phyloP scores from a whole-genome alignment of 1,139 yeast species.

The Pichia sp. region DNA sequence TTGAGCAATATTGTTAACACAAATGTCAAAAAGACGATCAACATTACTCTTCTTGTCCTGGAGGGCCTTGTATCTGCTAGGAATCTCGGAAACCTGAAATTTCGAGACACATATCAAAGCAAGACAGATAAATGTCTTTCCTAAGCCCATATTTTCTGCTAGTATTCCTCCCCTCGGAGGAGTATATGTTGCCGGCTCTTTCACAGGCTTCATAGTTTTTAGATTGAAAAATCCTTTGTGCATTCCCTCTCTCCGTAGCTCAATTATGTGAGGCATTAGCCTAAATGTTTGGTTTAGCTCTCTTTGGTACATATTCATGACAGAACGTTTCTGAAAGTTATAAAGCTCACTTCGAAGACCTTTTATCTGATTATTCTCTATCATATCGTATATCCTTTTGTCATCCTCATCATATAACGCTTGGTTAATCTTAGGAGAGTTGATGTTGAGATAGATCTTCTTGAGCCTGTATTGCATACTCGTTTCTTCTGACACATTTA shows the following conservation, averaged over 20 bases:
- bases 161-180: conserved; percentile 61
- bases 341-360: conserved; percentile 49
- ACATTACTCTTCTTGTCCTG: conserved; percentile 6
- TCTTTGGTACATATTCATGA: conserved; percentile 49
- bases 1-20: conserved; percentile 36
- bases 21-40: conserved; percentile 33
- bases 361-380: conserved; percentile 28
- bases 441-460: conserved; percentile 33
- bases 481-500: neutral
- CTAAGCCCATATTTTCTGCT: conserved; percentile 75
- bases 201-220: conserved; percentile 24
- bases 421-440: conserved; percentile 31
- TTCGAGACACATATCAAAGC: conserved; percentile 53
- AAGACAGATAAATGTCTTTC: conserved; percentile 61
- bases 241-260: conserved; percentile 16
- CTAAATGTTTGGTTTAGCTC: conserved; percentile 35
- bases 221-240: conserved; percentile 33
- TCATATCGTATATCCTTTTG: conserved; percentile 14
- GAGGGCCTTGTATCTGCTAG: conserved; percentile 25
- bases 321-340: conserved; percentile 50
- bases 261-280: conserved; percentile 39
- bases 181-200: conserved; percentile 34
- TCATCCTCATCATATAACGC: conserved; percentile 12
- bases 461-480: conserved; percentile 24
- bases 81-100: conserved; percentile 42